A percentile compares a stretch with the other conserved stretches of the same genome.
Evolutionary conservation across 257 asterid species (phyloP).

Genomic region (Solanum tarapatanum): DNA sequence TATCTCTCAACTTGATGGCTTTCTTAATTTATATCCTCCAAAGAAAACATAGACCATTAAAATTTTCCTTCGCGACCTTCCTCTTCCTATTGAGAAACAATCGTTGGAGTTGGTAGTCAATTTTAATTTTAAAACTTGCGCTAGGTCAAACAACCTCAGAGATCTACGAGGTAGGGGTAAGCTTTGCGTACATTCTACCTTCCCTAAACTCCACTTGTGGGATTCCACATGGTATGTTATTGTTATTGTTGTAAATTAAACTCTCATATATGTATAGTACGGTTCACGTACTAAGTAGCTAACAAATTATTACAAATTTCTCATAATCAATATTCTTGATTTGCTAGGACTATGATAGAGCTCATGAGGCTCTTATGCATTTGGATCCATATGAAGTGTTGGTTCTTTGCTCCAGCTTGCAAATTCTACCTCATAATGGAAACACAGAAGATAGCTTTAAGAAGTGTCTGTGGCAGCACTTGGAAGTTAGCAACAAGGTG

Average conservation of each 20-base stretch:
- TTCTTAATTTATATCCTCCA: neutral
- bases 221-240: neutral
- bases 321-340: neutral
- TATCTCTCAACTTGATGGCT: neutral
- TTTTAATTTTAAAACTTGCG: neutral
- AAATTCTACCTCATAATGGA: constrained; percentile 33
- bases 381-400: constrained; percentile 44
- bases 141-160: too few species aligned
- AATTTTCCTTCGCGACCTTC: neutral
- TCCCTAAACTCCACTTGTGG: neutral
- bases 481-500: neutral
- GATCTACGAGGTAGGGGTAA: neutral
- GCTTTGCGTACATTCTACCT: neutral
- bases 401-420: constrained; percentile 63
- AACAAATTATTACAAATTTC: neutral
- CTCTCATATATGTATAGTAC: neutral
- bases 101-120: neutral
- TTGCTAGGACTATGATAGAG: constrained; percentile 74
- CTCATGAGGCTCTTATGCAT: constrained; percentile 37
- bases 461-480: constrained; percentile 26
- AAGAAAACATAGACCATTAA: neutral
- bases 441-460: constrained; percentile 43
- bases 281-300: neutral
- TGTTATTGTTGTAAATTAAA: neutral
- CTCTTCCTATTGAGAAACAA: neutral